phyloP scores from a whole-genome alignment of 371 early-diverging fungal species.

The Syncephalastrum racemosum region DNA sequence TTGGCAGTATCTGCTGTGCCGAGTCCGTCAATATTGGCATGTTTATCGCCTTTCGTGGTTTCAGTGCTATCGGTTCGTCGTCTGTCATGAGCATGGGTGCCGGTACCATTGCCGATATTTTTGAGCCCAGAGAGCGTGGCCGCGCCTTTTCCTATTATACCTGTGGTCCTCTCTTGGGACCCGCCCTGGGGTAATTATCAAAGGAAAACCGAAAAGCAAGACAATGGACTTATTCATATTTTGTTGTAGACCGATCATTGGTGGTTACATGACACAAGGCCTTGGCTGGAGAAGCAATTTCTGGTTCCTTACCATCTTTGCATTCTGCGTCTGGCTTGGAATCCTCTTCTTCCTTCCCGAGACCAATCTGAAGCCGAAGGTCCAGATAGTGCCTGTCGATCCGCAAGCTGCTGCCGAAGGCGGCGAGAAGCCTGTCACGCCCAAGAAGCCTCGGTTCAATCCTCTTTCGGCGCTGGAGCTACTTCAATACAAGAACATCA shows the following conservation, averaged over 20 bases:
- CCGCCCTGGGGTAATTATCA: constrained; percentile 11
- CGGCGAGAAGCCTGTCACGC: not conserved
- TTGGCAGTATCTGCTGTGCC: constrained; percentile 29
- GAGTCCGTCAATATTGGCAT: constrained; percentile 25
- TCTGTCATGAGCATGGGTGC: constrained; percentile 43
- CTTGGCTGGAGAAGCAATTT: constrained; percentile 48
- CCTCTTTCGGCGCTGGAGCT: constrained; percentile 31
- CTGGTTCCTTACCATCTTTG: constrained; percentile 35
- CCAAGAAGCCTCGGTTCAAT: constrained; percentile 11
- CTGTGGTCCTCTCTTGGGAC: constrained; percentile 30
- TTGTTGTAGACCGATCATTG: constrained; percentile 34
- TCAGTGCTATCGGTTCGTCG: constrained; percentile 28
- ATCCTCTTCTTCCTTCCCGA: constrained; percentile 43
- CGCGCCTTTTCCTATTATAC: constrained; percentile 39
- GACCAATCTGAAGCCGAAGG: constrained; percentile 20
- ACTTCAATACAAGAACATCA: constrained; percentile 28
- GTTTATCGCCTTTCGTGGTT: constrained; percentile 28
- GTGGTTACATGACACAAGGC: constrained; percentile 37
- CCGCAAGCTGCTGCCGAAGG: not conserved
- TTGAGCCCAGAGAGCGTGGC: constrained; percentile 34
- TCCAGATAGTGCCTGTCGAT: not conserved
- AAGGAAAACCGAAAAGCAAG: not conserved
- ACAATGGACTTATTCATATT: not conserved
- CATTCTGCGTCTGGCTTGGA: constrained; percentile 24
- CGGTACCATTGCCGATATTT: constrained; percentile 44